Base-by-base conservation (phyloP, 2,329 filamentous ascomycete genomes). In the Madurella fahalii region DNA sequence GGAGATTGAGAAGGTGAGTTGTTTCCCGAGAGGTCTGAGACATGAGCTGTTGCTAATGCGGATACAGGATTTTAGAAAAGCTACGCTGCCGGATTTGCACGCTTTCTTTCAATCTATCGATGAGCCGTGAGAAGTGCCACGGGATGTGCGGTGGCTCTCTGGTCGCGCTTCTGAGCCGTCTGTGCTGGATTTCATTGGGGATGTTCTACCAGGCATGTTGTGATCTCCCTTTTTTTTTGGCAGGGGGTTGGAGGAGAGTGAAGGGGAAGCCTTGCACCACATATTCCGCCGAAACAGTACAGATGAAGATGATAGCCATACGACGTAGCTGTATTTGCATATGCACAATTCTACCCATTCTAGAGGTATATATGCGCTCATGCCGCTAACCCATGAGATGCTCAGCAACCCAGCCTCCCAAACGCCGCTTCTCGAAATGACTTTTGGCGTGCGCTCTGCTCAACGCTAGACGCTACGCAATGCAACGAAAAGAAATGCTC, bases 1-100 rank as follows among this genome's bases (percentile, higher is more conserved):
- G 47, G 52, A 52, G 8, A 54, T 63, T 47, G 61, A 63, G 40
- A 63, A 58, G 54, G 61, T 60, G 40, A 53, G 55, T 58, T 39
- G 15, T 4, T 2, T 40, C 17, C 5, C 12, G 25, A 9, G 17
- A 39, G 2, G 32, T 1, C 7, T 12, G 11, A 2, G 11, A 30
- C 25, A 13, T 25, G 12, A 13, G 30, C 25, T 4, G 32, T 13
- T 20, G 16, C 52, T 52, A 55, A 44, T 55, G 43, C 4, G 7
- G 9, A 12, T 5, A 12, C 40, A 63, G 59, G 59, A 63, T 7
- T 61, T 56, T 39, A 43, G 56, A 17, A 61, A 59, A 53, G 39
- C 45, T 15, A 61, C 58, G 16, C 25, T 58, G 37, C 58, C 59
- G 7, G 56, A 61, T 45, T 39, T 61, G 34, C 61, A 58, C 15